Percentiles rank a stretch among this genome's conserved stretches.
Conservation (phyloP, 75 land plant genomes). For the Pseudotsuga menziesii region DNA sequence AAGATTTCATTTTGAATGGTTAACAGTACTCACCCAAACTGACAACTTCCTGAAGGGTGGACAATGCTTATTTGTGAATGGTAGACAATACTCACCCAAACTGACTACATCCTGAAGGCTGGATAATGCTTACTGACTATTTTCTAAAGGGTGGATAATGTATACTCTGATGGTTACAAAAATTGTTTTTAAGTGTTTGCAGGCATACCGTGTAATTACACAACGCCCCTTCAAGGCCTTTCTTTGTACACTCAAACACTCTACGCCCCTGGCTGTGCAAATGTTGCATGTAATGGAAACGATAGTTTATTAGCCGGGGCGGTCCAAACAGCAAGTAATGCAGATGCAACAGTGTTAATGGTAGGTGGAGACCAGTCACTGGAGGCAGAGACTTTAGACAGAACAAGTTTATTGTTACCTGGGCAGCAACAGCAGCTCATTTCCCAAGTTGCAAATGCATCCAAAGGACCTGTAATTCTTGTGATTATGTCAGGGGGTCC, state of each 20-base stretch:
- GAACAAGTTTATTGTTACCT: slow-evolving; percentile 63
- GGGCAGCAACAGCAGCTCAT: slow-evolving; percentile 81
- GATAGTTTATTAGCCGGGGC: slow-evolving; percentile 42
- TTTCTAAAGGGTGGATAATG: background rate
- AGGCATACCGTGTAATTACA: slow-evolving; percentile 22
- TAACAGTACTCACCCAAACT: background rate
- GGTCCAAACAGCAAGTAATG: slow-evolving; percentile 38
- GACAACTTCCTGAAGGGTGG: background rate
- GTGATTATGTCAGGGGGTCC: slow-evolving; percentile 90
- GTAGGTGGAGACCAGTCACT: slow-evolving; percentile 75
- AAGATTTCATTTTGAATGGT: background rate
- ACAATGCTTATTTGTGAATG: background rate
- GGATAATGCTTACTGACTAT: background rate
- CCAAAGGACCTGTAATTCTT: slow-evolving; percentile 51
- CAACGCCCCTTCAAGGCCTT: slow-evolving; percentile 26
- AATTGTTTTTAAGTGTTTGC: background rate
- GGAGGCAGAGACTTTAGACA: slow-evolving; percentile 66
- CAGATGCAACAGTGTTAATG: slow-evolving; percentile 76
- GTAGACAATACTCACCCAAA: background rate
- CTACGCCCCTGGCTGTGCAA: slow-evolving; percentile 5
- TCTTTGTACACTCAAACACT: background rate
- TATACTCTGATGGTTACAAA: background rate
- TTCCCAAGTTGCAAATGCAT: slow-evolving; percentile 47
- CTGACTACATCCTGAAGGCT: background rate
- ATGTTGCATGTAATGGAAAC: slow-evolving; percentile 40